Percentiles rank a stretch among this genome's conserved stretches.
Conservation (phyloP, 164 flowering plant genomes). For the Tetracentron sinense region DNA sequence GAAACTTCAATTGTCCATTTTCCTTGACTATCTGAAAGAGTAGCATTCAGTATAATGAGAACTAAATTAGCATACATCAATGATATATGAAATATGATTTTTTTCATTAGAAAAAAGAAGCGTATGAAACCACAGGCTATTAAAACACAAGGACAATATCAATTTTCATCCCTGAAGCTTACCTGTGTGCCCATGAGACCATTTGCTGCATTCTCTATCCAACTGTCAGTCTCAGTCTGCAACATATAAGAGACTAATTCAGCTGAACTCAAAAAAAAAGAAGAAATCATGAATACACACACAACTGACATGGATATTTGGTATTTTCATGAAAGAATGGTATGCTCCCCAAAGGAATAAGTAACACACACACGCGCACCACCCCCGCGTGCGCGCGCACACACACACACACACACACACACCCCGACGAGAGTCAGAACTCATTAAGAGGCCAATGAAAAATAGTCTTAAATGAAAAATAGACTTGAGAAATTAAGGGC, state of each 20-base stretch:
- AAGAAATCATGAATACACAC: not conserved
- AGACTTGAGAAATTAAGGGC: too few species aligned
- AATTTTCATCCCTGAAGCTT: not conserved
- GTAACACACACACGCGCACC: too few species aligned
- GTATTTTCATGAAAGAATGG: not conserved
- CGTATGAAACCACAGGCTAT: not conserved
- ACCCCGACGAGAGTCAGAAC: too few species aligned
- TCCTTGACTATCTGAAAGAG: conserved; percentile 52
- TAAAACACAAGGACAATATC: not conserved
- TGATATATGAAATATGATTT: not conserved
- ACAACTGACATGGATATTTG: not conserved
- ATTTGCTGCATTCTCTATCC: conserved; percentile 89
- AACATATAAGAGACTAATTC: conserved; percentile 9
- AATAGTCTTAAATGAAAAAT: too few species aligned
- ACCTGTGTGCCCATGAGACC: conserved; percentile 96
- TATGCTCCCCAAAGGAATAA: not conserved
- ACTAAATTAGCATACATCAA: not conserved
- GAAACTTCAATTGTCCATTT: conserved; percentile 59
- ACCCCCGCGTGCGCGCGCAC: too few species aligned
- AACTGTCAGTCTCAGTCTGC: conserved; percentile 89
- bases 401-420: too few species aligned
- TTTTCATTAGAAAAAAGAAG: not conserved
- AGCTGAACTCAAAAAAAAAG: not conserved
- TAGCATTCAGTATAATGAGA: conserved; percentile 1
- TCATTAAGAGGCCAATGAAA: too few species aligned